phyloP scores from a whole-genome alignment of 2,329 filamentous ascomycete species.

The Zymoseptoria passerinii region DNA sequence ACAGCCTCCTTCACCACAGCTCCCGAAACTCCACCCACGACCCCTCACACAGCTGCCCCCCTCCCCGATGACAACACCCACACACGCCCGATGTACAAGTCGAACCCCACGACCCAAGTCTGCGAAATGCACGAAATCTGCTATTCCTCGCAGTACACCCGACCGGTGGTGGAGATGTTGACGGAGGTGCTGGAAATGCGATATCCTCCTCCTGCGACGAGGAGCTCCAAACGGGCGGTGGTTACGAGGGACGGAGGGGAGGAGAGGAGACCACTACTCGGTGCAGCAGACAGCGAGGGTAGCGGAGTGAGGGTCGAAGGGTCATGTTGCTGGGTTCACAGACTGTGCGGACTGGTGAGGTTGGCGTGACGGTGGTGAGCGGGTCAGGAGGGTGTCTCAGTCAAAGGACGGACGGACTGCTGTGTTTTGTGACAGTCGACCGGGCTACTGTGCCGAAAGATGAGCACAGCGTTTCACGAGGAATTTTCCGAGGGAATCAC shows the following conservation, averaged over 20 bases:
- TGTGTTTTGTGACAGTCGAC: not conserved
- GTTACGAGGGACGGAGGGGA: not conserved
- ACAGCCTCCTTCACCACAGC: not conserved
- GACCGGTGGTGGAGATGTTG: constrained; percentile 16
- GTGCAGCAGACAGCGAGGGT: not conserved
- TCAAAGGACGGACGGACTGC: not conserved
- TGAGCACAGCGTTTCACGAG: not conserved
- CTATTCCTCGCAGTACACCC: constrained; percentile 17
- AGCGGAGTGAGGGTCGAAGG: not conserved
- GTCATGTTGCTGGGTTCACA: not conserved
- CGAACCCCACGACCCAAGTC: constrained; percentile 9
- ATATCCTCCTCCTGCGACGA: constrained; percentile 6
- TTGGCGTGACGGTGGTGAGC: not conserved
- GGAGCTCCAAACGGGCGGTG: no score
- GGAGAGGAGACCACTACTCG: not conserved
- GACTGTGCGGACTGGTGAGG: not conserved
- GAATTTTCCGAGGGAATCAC: not conserved
- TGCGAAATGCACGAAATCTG: constrained; percentile 12
- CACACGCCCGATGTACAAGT: constrained; percentile 10
- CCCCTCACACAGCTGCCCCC: not conserved
- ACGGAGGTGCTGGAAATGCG: constrained; percentile 18
- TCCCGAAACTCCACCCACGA: not conserved
- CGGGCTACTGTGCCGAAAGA: not conserved
- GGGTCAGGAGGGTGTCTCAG: not conserved
- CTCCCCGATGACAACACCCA: not conserved